Conservation (phyloP, 257 asterid species). For the Henckelia pumila region DNA sequence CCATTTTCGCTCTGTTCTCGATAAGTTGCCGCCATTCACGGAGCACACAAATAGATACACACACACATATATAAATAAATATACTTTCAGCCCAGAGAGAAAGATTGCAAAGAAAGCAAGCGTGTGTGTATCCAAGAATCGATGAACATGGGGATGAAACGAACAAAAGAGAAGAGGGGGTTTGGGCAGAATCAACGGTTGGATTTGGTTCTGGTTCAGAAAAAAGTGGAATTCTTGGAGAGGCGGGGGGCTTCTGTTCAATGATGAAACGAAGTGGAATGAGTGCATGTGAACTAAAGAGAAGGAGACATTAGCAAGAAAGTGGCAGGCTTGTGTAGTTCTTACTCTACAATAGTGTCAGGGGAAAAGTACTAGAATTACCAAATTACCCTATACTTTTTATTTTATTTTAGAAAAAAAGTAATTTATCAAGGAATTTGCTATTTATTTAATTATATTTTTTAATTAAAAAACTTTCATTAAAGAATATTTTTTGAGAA, state of each 20-base stretch:
- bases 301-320: background rate
- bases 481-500: background rate
- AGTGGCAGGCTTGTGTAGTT: background rate
- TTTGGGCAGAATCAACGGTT: background rate
- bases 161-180: background rate
- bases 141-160: background rate
- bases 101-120: background rate
- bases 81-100: background rate
- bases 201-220: background rate
- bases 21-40: background rate
- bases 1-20: background rate
- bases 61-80: background rate
- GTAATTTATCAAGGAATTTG: no score
- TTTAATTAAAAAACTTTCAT: no score
- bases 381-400: background rate
- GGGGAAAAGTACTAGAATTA: no score
- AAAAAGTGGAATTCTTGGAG: no score
- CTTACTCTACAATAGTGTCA: background rate
- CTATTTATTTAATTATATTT: no score
- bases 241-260: background rate
- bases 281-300: background rate
- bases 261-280: background rate
- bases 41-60: background rate
- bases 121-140: background rate
- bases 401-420: no score